Evolutionary conservation across 2,329 filamentous ascomycete species (phyloP), one percentile per base, ranked within the genome.

Genomic region (Teratosphaeria zuluensis): DNA sequence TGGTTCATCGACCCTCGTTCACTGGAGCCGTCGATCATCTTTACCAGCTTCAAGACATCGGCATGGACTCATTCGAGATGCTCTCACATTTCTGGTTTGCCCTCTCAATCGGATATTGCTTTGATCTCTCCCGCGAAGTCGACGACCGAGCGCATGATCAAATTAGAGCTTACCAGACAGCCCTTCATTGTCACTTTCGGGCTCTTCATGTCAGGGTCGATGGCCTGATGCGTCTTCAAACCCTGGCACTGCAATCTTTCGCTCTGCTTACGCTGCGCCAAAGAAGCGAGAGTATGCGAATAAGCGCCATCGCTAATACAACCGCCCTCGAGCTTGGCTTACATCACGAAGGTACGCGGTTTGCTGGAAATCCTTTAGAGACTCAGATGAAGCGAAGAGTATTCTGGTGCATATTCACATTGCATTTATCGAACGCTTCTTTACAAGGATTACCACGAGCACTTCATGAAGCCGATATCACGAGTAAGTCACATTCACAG

Each of bases 391-490:
- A 56, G 11, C 19, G 59, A 31, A 24, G 59, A 19, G 53, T 55
- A 6, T 60, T 60, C 33, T 60, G 59, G 59, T 60, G 55, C 48
- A 53, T 58, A 8, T 60, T 60, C 30, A 58, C 58, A 35, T 38
- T 60, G 19, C 58, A 60, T 42, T 56, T 60, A 32, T 57, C 38
- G 24, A 54, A 54, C 28, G 54, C 55, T n/a, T 54, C 58, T 11
- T 46, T 58, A 55, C 46, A 60, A 55, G 56, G 56, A 3, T 33
- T 56, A 9, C 55, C 55, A 21, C 19, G 55, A 51, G 33, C 55
- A 33, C 38, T 56, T 14, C 55, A 56, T 35, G 55, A 56, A 51
- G 55, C 55, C 35, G 55, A 56, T 9, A 56, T 56, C 24, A 48
- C 24, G n/a, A 46, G 42, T 46, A 46, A 16, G 14, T 7, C n/a